Percentiles rank a stretch among this genome's conserved stretches.
Evolutionary conservation across 805 yeast genomes (phyloP).

Genomic region (Wickerhamomyces alni): DNA sequence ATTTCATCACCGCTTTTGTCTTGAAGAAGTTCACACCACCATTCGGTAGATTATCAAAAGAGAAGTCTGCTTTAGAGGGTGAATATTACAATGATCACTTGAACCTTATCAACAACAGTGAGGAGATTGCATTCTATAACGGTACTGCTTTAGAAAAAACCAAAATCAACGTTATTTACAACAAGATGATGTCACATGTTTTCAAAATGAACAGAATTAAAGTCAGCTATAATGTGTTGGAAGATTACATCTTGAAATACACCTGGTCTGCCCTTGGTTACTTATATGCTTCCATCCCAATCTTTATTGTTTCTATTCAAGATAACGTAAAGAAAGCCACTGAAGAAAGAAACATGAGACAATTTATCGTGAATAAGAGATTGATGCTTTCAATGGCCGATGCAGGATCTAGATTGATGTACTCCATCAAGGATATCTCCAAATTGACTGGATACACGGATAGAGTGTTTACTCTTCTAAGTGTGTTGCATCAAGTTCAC

Average conservation of each 20-base stretch:
- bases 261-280: conserved; percentile 97
- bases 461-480: conserved; percentile 68
- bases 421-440: conserved; percentile 88
- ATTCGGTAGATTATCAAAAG: conserved; percentile 70
- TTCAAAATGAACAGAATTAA: conserved; percentile 49
- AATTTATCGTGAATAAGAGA: conserved; percentile 85
- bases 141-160: conserved; percentile 75
- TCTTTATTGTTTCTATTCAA: conserved; percentile 50
- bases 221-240: conserved; percentile 65
- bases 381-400: conserved; percentile 87
- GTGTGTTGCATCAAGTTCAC: conserved; percentile 80
- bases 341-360: conserved; percentile 66
- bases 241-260: conserved; percentile 82
- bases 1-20: conserved; percentile 70
- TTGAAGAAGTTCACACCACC: conserved; percentile 76
- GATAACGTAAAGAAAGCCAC: conserved; percentile 18
- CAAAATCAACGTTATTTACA: conserved; percentile 56
- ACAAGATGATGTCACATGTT: conserved; percentile 49
- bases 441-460: conserved; percentile 88
- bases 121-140: conserved; percentile 90
- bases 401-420: conserved; percentile 92
- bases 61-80: conserved; percentile 77
- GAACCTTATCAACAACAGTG: conserved; percentile 81
- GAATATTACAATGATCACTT: conserved; percentile 82
- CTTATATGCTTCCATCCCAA: conserved; percentile 84